These are phyloP conservation scores for Coprinopsis strossmayeri DNA, from an alignment of 768 basidiomycete species.

Conservation along the genomic window DNA sequence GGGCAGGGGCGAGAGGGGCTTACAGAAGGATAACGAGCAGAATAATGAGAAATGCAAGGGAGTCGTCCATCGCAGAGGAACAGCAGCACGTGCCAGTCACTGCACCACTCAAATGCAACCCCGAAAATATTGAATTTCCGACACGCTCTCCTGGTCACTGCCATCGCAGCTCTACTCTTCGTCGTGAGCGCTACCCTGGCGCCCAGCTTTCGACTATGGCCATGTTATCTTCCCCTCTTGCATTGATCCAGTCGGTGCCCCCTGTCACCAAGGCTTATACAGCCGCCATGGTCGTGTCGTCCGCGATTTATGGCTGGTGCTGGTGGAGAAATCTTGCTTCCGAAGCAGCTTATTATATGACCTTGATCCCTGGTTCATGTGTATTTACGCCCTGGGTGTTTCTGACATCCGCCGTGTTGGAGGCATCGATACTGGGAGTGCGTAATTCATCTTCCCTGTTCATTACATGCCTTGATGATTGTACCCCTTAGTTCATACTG, in stretches of 20 bases:
- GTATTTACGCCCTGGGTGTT: conserved; percentile 92
- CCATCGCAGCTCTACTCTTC: conserved; percentile 10
- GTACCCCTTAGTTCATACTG: conserved; percentile 55
- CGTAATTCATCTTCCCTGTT: conserved; percentile 21
- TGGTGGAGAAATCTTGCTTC: conserved; percentile 41
- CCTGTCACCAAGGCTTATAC: conserved; percentile 74
- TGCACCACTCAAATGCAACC: background rate
- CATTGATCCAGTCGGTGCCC: conserved; percentile 65
- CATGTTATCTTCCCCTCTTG: conserved; percentile 65
- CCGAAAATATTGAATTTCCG: conserved; percentile 3
- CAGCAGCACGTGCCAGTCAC: conserved; percentile 19
- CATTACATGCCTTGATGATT: conserved; percentile 7
- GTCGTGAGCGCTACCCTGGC: background rate
- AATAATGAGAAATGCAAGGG: too few species aligned
- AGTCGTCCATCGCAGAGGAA: too few species aligned
- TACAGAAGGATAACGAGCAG: too few species aligned
- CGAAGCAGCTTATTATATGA: conserved; percentile 56
- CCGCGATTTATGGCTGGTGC: conserved; percentile 60
- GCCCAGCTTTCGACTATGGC: conserved; percentile 45
- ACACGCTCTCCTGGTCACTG: background rate
- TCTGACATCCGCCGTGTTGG: conserved; percentile 82
- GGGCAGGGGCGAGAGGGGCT: too few species aligned
- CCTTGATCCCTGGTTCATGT: conserved; percentile 74
- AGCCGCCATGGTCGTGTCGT: conserved; percentile 48
- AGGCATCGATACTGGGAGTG: conserved; percentile 80